phyloP scores from a whole-genome alignment of 2,329 filamentous ascomycete species.

The Fonsecaea erecta region DNA sequence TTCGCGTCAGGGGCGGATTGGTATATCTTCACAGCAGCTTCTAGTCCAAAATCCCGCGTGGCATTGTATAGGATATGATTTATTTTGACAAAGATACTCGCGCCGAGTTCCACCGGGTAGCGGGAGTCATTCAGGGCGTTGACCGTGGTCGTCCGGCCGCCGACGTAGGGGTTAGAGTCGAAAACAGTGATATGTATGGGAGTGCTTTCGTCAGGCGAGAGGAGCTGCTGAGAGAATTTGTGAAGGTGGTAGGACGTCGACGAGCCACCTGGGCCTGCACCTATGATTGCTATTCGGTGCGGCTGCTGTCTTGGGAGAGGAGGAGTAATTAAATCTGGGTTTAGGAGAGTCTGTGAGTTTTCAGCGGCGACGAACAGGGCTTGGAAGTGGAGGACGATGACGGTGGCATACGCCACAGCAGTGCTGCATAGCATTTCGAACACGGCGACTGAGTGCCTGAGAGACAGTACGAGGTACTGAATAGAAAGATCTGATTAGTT shows the following conservation, averaged over 20 bases:
- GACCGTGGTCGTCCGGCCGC: constrained; percentile 85
- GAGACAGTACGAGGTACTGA: neutral
- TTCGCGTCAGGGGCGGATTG: constrained; percentile 52
- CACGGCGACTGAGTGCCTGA: neutral
- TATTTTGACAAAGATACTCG: constrained; percentile 84
- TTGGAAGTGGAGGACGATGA: neutral
- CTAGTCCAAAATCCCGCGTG: constrained; percentile 71
- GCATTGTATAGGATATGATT: constrained; percentile 83
- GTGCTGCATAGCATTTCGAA: neutral
- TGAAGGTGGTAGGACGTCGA: constrained; percentile 83
- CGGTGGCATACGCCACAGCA: neutral
- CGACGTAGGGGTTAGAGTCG: constrained; percentile 76
- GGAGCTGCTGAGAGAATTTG: constrained; percentile 67
- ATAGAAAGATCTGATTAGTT: neutral
- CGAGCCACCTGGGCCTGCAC: constrained; percentile 85
- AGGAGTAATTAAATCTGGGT: neutral
- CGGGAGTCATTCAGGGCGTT: constrained; percentile 70
- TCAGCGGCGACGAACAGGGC: neutral
- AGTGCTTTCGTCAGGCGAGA: constrained; percentile 49
- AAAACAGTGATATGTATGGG: constrained; percentile 83
- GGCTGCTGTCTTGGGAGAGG: neutral
- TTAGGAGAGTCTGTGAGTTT: neutral
- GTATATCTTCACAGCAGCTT: constrained; percentile 54
- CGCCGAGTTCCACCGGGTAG: constrained; percentile 81
- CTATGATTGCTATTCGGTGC: constrained; percentile 46